Base-by-base conservation (phyloP, 2,329 filamentous ascomycete species). In the Xylaria multiplex region DNA sequence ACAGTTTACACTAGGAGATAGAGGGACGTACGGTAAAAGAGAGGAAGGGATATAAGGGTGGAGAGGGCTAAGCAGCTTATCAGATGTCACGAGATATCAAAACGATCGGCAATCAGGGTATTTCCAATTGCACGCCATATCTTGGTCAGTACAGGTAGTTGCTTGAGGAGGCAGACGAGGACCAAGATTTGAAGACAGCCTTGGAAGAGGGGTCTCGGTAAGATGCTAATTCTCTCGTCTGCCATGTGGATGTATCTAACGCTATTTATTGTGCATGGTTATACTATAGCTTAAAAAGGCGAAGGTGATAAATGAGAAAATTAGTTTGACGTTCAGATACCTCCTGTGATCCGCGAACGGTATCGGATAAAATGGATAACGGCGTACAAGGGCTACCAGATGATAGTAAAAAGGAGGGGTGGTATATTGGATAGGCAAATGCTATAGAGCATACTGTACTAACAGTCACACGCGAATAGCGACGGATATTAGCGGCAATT, bases 71-170 rank as follows among this genome's bases (percentile, higher is more conserved):
- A 19, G 19, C 19, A 19, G 19, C 19, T 19, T 19, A 19, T 19
- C 19, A 19, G 19, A 19, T 19, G 1, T 19, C 19, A 19, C 19
- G 19, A 19, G 19, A 19, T 19, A 19, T 19, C 19, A 19, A 19
- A 19, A 19, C 19, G 19, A 19, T 19, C 19, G 19, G 19, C 19
- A 19, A 48, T 48, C 45, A 24, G 9, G 45, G 24, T 9, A 11
- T 24, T 24, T 48, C 19, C 3, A 46, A n/a, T 1, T 14, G 27
- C 19, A 37, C 49, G 9, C 40, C 48, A 2, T 22, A 48, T 37
- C 30, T 30, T 19, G 30, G 16, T 14, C 49, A 61, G 19, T 61
- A 54, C 9, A 46, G 27, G 35, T 40, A 48, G 40, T 49, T 62
- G 22, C 59, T 55, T 9, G n/a, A 30, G 1, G 59, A 55, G 11